Evolutionary conservation across 2,329 filamentous ascomycete genomes (phyloP).

Genomic region (Alternaria sp.): DNA sequence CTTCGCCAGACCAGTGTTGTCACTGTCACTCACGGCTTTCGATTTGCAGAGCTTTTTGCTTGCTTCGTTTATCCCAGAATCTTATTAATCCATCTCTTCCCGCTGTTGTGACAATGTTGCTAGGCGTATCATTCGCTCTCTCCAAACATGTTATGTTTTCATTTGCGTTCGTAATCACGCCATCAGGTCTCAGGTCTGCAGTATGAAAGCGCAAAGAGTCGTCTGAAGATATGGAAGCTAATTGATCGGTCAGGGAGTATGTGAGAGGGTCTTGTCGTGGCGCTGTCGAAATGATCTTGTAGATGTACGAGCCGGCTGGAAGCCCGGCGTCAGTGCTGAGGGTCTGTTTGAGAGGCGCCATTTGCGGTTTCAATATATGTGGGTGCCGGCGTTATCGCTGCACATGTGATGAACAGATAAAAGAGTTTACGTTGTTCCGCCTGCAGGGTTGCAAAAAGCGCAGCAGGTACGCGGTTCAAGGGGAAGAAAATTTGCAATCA

Average conservation of each 20-base stretch:
- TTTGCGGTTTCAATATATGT: slow-evolving; percentile 4
- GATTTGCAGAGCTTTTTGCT: slow-evolving; percentile 55
- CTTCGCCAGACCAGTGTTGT: background rate
- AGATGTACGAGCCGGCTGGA: slow-evolving; percentile 51
- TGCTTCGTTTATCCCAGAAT: slow-evolving; percentile 71
- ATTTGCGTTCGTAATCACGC: slow-evolving; percentile 63
- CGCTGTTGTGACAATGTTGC: slow-evolving; percentile 70
- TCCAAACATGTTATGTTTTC: slow-evolving; percentile 71
- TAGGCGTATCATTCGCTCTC: slow-evolving; percentile 60
- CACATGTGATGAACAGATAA: background rate
- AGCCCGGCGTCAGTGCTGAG: slow-evolving; percentile 37
- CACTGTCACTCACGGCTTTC: slow-evolving; percentile 42
- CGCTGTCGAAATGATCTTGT: slow-evolving; percentile 48
- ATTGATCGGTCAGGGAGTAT: slow-evolving; percentile 44
- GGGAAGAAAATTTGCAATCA: slow-evolving; percentile 4
- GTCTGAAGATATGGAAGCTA: slow-evolving; percentile 74
- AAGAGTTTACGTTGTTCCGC: background rate
- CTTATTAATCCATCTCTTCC: slow-evolving; percentile 75
- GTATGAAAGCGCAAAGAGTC: slow-evolving; percentile 72
- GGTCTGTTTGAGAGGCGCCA: slow-evolving; percentile 32
- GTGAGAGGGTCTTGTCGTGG: slow-evolving; percentile 43
- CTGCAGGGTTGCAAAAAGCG: background rate
- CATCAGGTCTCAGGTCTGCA: slow-evolving; percentile 62
- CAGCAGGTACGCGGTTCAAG: background rate
- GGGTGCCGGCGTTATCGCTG: background rate